Evolutionary conservation across 2,329 filamentous ascomycete species (phyloP).

Genomic region (Penicillium sp.): DNA sequence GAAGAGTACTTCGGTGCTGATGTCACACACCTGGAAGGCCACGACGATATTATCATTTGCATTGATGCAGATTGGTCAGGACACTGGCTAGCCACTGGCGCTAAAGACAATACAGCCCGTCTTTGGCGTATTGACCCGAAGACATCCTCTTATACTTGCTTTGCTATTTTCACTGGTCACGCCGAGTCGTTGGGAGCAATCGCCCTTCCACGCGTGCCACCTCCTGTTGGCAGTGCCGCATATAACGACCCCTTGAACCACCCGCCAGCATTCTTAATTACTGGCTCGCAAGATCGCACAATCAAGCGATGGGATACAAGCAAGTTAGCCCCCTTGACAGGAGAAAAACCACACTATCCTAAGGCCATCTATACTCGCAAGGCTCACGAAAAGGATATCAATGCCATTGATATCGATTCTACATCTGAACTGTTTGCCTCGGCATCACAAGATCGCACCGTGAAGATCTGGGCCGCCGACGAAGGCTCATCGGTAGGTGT

Average conservation of each 20-base stretch:
- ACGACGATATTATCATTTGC: conserved; percentile 93
- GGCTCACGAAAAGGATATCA: conserved; percentile 98
- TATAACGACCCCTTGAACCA: conserved; percentile 72
- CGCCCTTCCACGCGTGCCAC: conserved; percentile 70
- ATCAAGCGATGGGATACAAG: conserved; percentile 91
- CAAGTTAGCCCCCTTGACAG: conserved; percentile 54
- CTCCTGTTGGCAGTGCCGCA: conserved; percentile 67
- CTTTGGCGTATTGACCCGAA: conserved; percentile 83
- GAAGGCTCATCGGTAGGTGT: conserved; percentile 91
- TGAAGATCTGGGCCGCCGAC: conserved; percentile 93
- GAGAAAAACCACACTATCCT: conserved; percentile 35
- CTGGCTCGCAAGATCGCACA: conserved; percentile 92
- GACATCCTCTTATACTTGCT: conserved; percentile 73
- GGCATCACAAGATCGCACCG: conserved; percentile 91
- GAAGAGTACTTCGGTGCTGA: conserved; percentile 82
- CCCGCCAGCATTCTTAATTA: conserved; percentile 81
- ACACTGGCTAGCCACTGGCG: conserved; percentile 91
- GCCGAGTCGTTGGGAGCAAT: conserved; percentile 92
- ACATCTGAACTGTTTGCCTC: conserved; percentile 82
- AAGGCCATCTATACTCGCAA: conserved; percentile 81
- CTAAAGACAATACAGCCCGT: conserved; percentile 93
- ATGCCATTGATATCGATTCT: conserved; percentile 80
- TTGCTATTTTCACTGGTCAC: conserved; percentile 82
- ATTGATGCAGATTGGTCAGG: conserved; percentile 96
- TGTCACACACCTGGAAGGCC: conserved; percentile 79